Percentiles rank a stretch among this genome's conserved stretches.
phyloP scores from a whole-genome alignment of 495 filamentous ascomycete species.

The Trichocladium uniseriatum region DNA sequence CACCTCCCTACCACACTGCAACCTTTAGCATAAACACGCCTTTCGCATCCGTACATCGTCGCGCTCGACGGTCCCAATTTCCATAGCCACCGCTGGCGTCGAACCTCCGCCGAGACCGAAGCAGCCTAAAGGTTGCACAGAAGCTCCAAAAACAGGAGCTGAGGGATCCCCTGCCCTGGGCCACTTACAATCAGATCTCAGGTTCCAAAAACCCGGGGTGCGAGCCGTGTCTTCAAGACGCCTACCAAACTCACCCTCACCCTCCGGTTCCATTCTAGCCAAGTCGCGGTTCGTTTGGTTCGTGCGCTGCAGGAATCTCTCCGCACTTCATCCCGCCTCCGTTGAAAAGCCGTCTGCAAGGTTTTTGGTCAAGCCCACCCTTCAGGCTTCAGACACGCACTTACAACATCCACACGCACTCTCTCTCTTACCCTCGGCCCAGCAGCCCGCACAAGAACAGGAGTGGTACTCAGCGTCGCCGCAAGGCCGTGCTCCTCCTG shows the following conservation, averaged over 20 bases:
- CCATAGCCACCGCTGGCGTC: slow-evolving; percentile 14
- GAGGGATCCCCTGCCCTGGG: slow-evolving; percentile 21
- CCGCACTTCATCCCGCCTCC: slow-evolving; percentile 19
- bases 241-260: slow-evolving; percentile 21
- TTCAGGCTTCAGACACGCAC: slow-evolving; percentile 3
- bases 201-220: slow-evolving; percentile 28
- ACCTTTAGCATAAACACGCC: slow-evolving; percentile 1
- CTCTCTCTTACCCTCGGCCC: neutral
- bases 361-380: slow-evolving; percentile 4
- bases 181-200: slow-evolving; percentile 23
- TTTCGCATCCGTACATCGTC: slow-evolving; percentile 8
- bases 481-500: slow-evolving; percentile 22
- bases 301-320: slow-evolving; percentile 27
- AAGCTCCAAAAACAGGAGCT: slow-evolving; percentile 31
- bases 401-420: neutral
- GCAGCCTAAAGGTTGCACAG: slow-evolving; percentile 25
- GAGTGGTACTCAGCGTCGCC: slow-evolving; percentile 11
- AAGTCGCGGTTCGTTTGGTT: slow-evolving; percentile 25
- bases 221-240: slow-evolving; percentile 24
- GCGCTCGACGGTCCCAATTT: slow-evolving; percentile 22
- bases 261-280: slow-evolving; percentile 25
- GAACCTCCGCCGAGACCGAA: slow-evolving; percentile 15
- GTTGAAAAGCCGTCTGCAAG: slow-evolving; percentile 11
- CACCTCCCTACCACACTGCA: neutral
- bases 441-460: slow-evolving; percentile 5